Evolutionary conservation across 176 grass and related monocot species (phyloP), one percentile per base, ranked within the genome.

Genomic region (Triticum dicoccoides): DNA sequence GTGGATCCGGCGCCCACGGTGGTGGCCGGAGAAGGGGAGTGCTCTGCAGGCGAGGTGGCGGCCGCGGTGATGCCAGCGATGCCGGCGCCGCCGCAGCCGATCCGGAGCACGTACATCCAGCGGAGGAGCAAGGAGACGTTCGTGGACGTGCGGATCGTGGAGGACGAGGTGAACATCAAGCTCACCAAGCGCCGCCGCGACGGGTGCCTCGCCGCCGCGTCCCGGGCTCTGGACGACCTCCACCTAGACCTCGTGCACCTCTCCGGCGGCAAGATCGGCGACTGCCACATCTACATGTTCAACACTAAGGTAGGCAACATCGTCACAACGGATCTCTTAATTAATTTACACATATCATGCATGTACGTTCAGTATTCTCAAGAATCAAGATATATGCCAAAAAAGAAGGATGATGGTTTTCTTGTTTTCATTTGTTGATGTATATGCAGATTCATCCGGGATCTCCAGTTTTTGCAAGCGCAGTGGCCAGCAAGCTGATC

Each of bases 151-250:
- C 85, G 97, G 35, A 99, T 99, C 72, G 89, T 96, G 18, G 97
- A 99, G 78, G 94, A 99, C 2, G 97, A 99, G 30, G 92, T 96
- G n/a, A 94, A 93, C 89, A 96, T 99, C 74, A 99, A 96, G 88
- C 83, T 99, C 80, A 96, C 90, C 12, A 95, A 92, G 85, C 90
- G 94, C 78, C 91, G 91, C 30, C 88, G 83, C 80, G 83, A 79
- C n/a, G 88, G 94, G 4, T 99, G 97, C 89, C 88, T 99, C 66
- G 77, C 90, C 0, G 85, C 88, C 2, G 88, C 93, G 13, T 92
- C 92, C 3, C 83, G 84, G 14, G 90, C 90, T 5, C 77, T 99
- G 5, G 97, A 99, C 21, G 90, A 93, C 15, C 94, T 99, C 66
- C 89, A 49, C 34, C 97, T 99, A 37, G 90, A 94, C 13, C 73